A percentile compares a stretch with the other conserved stretches of the same genome.
Evolutionary conservation across 2,329 filamentous ascomycete species (phyloP).

Genomic region (Lasiodiplodia theobromae): DNA sequence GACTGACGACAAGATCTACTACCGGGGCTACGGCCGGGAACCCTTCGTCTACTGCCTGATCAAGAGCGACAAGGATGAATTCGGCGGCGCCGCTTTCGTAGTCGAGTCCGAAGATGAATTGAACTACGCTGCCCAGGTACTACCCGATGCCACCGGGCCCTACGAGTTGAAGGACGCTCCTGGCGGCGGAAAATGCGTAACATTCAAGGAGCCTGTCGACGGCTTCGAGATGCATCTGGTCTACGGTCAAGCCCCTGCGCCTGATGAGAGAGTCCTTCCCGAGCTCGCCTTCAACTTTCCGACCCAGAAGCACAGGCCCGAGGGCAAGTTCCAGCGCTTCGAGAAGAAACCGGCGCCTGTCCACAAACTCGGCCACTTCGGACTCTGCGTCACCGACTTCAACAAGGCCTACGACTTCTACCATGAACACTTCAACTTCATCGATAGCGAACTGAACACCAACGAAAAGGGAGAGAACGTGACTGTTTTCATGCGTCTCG

Average conservation of each 20-base stretch:
- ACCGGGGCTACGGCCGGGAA: conserved; percentile 65
- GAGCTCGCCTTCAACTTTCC: conserved; percentile 60
- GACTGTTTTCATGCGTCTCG: conserved; percentile 62
- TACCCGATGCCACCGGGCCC: conserved; percentile 57
- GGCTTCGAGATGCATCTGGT: conserved; percentile 63
- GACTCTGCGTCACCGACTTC: conserved; percentile 50
- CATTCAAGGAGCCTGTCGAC: conserved; percentile 48
- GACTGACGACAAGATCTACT: conserved; percentile 55
- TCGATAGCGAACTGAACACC: conserved; percentile 51
- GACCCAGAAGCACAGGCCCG: conserved; percentile 54
- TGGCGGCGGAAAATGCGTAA: conserved; percentile 58
- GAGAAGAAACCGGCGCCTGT: conserved; percentile 29
- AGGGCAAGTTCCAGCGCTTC: conserved; percentile 56
- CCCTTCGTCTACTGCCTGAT: conserved; percentile 62
- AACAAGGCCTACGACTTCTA: conserved; percentile 51
- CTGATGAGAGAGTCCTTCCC: conserved; percentile 49
- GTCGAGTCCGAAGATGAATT: conserved; percentile 63
- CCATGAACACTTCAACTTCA: conserved; percentile 56
- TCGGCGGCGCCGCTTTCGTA: conserved; percentile 62
- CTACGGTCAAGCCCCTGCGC: conserved; percentile 56
- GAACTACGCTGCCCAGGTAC: conserved; percentile 53
- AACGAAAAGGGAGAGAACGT: conserved; percentile 45
- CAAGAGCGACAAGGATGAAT: conserved; percentile 53
- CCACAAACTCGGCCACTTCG: conserved; percentile 55
- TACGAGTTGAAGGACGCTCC: conserved; percentile 57